Evolutionary conservation across 1,284 basidiomycete genomes (phyloP), one percentile per base, ranked within the genome.

Genomic region (Cutaneotrichosporon mucoides): DNA sequence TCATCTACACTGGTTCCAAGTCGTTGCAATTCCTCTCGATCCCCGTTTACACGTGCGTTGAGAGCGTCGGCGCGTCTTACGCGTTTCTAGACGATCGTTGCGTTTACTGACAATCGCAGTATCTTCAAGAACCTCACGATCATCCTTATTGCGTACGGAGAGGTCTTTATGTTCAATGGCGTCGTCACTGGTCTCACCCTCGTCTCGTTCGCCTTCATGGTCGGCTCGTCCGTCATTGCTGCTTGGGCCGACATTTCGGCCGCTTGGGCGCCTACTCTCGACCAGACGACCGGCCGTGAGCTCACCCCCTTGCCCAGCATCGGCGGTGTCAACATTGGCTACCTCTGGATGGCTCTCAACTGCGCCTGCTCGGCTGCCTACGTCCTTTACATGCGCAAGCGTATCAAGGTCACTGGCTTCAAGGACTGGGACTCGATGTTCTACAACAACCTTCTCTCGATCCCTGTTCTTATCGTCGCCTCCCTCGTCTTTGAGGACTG

Each of bases 351-450:
- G 93, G 79, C 90, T 59, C 69, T 88, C 61, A 99, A 99, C 78
- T 99, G 96, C 76, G 72, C 91, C 50, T 86, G 88, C 48, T 93
- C 91, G 66, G 96, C 96, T 8, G 86, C 88, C 55, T 99, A 97
- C 78, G 95, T 94, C 47, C 83, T 99, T 56, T 84, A 89, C 55
- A 99, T 99, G 96, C 86, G 96, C 64, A 98, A 96, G 79, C 85
- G 89, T 60, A 99, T 99, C 82, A 99, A 99, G 81, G 77, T 84
- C 45, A 98, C 92, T n/a, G 92, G 92, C 43, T 99, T 99, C 81
- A 95, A 93, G 63, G 95, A 99, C 75, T 97, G 93, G 94, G 96
- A 99, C 75, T 90, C 94, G 34, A 98, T 99, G 95, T 97, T 93
- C 80, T 99, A 98, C 82, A 98, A 97, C 82, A 99, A 99, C 79